Conservation (phyloP, 2,329 filamentous ascomycete species). For the Juglanconis oblonga region DNA sequence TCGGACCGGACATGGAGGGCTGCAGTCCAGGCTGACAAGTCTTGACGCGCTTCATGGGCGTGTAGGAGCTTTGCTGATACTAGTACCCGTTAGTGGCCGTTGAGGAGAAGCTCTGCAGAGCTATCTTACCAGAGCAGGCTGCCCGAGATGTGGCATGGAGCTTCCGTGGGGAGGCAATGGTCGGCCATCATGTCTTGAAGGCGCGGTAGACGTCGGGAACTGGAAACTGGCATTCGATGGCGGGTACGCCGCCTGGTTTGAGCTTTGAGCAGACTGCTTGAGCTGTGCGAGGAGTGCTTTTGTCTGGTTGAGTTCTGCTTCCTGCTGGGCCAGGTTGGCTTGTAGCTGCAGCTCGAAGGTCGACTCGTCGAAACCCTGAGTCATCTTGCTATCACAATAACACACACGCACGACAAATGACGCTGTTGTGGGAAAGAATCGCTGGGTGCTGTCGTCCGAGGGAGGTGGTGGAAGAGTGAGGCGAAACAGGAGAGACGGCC, state of each 20-base stretch:
- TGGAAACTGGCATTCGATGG: background rate
- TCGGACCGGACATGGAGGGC: conserved; percentile 23
- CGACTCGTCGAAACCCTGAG: background rate
- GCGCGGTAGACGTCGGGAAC: background rate
- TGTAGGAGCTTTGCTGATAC: conserved; percentile 4
- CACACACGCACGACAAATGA: background rate
- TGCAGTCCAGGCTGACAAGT: conserved; percentile 28
- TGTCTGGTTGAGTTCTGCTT: background rate
- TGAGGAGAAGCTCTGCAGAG: background rate
- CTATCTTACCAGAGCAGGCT: background rate
- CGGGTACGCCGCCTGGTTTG: background rate
- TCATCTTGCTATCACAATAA: conserved; percentile 10
- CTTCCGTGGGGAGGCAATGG: too few species aligned
- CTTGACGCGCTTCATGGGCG: conserved; percentile 30
- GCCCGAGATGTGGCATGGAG: background rate
- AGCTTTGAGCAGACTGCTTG: background rate
- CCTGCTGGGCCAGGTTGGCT: background rate
- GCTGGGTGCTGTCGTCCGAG: background rate
- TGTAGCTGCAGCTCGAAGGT: background rate
- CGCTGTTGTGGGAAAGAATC: background rate
- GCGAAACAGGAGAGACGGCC: background rate
- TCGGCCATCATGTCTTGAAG: too few species aligned
- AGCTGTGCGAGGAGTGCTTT: background rate
- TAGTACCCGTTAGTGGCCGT: background rate
- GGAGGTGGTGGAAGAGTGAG: background rate